Conservation (phyloP, 2,329 filamentous ascomycete species). For the Pseudogymnoascus sp. region DNA sequence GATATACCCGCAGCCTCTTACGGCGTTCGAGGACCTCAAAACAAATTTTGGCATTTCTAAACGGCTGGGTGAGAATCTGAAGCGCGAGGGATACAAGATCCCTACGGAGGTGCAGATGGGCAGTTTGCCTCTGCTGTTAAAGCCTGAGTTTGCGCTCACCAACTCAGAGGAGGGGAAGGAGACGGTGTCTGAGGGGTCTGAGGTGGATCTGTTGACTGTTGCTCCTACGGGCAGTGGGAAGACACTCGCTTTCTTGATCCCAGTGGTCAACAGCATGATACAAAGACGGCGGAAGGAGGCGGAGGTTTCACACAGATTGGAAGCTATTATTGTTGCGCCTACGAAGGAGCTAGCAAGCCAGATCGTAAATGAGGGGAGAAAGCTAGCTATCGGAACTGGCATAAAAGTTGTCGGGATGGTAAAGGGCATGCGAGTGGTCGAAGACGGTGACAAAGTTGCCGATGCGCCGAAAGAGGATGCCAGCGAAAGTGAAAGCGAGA, state of each 20-base stretch:
- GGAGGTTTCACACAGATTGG: slow-evolving; percentile 44
- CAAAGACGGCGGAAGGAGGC: slow-evolving; percentile 36
- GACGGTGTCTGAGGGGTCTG: slow-evolving; percentile 15
- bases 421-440: slow-evolving; percentile 69
- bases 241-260: slow-evolving; percentile 86
- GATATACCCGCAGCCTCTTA: slow-evolving; percentile 72
- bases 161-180: slow-evolving; percentile 29
- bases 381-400: slow-evolving; percentile 67
- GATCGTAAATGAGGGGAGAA: slow-evolving; percentile 78
- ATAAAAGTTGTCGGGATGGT: slow-evolving; percentile 74
- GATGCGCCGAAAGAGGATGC: slow-evolving; percentile 22
- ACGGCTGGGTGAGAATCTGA: slow-evolving; percentile 68
- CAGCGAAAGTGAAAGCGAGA: slow-evolving; percentile 31
- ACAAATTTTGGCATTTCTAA: slow-evolving; percentile 64
- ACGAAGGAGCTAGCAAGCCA: slow-evolving; percentile 73
- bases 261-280: slow-evolving; percentile 70
- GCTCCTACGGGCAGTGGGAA: slow-evolving; percentile 96
- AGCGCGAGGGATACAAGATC: slow-evolving; percentile 73
- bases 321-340: slow-evolving; percentile 66
- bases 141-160: slow-evolving; percentile 43
- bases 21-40: slow-evolving; percentile 65
- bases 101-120: slow-evolving; percentile 94
- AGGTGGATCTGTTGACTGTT: slow-evolving; percentile 72
- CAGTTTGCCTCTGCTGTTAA: slow-evolving; percentile 69
- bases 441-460: slow-evolving; percentile 29